Evolutionary conservation across 1,139 yeast genomes (phyloP).

Genomic region (Hemisphaericaspora lyxosophila): DNA sequence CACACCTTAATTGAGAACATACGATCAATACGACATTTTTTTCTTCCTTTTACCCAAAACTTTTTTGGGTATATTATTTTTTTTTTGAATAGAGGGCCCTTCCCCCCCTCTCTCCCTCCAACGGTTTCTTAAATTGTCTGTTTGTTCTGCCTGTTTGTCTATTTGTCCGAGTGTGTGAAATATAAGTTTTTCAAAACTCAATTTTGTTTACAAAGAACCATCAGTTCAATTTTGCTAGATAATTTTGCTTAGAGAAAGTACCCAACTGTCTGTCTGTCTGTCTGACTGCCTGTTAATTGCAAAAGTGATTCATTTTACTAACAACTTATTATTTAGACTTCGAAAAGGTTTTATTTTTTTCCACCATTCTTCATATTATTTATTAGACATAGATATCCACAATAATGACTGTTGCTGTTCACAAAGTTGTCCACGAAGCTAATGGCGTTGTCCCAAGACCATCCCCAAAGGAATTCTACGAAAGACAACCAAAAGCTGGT

Average conservation of each 20-base stretch:
- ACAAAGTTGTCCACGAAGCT: constrained; percentile 78
- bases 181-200: no score
- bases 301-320: background rate
- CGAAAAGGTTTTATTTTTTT: background rate
- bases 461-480: constrained; percentile 75
- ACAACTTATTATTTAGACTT: background rate
- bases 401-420: constrained; percentile 24
- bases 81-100: background rate
- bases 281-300: background rate
- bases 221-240: no score
- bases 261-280: no score
- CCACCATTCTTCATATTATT: no score
- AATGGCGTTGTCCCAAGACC: constrained; percentile 59
- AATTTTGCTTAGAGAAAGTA: no score
- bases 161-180: no score
- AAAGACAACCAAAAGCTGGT: constrained; percentile 64
- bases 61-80: constrained; percentile 4
- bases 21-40: constrained; percentile 1
- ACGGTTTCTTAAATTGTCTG: no score
- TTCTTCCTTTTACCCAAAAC: constrained; percentile 6
- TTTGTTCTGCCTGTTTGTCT: no score
- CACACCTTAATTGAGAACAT: no score
- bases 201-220: no score
- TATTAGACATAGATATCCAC: constrained; percentile 3
- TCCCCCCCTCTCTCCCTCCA: no score